A percentile compares a stretch with the other conserved stretches of the same genome.
Evolutionary conservation across 139 green algal genomes (phyloP).

Genomic region (Micromonas pusilla): DNA sequence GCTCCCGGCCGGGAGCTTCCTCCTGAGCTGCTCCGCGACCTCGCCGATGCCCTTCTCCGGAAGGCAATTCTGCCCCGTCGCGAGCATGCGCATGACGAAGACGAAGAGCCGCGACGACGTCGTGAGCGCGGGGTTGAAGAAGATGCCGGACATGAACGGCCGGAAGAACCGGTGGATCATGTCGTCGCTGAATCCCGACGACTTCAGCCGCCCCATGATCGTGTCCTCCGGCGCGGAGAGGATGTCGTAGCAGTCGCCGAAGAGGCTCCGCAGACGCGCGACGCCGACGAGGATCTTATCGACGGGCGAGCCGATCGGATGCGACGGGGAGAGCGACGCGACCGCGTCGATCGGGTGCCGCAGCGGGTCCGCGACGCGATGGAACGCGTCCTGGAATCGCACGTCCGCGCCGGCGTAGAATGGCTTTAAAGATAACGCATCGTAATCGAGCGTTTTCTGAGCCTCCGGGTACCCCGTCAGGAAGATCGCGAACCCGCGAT

Average conservation of each 20-base stretch:
- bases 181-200: slow-evolving; percentile 69
- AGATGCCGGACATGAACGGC: slow-evolving; percentile 96
- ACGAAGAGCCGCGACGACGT: slow-evolving; percentile 77
- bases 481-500: slow-evolving; percentile 98
- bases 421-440: slow-evolving; percentile 67
- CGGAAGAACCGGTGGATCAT: slow-evolving; percentile 93
- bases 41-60: slow-evolving; percentile 81
- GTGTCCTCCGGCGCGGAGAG: slow-evolving; percentile 55
- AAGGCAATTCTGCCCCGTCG: slow-evolving; percentile 78
- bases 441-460: slow-evolving; percentile 67
- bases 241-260: slow-evolving; percentile 50
- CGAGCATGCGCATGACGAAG: slow-evolving; percentile 93
- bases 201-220: slow-evolving; percentile 40
- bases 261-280: slow-evolving; percentile 58
- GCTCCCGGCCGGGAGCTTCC: slow-evolving; percentile 35
- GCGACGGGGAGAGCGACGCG: slow-evolving; percentile 50
- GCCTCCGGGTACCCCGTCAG: slow-evolving; percentile 55
- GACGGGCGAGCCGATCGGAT: slow-evolving; percentile 69
- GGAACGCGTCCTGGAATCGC: slow-evolving; percentile 50
- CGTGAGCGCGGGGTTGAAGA: slow-evolving; percentile 69
- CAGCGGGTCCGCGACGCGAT: slow-evolving; percentile 47
- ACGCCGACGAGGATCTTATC: slow-evolving; percentile 83
- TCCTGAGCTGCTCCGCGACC: slow-evolving; percentile 71
- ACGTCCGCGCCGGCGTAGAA: slow-evolving; percentile 92
- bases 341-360: slow-evolving; percentile 73